Evolutionary conservation across 2,329 filamentous ascomycete genomes (phyloP).

Genomic region (Aureobasidium subglaciale): DNA sequence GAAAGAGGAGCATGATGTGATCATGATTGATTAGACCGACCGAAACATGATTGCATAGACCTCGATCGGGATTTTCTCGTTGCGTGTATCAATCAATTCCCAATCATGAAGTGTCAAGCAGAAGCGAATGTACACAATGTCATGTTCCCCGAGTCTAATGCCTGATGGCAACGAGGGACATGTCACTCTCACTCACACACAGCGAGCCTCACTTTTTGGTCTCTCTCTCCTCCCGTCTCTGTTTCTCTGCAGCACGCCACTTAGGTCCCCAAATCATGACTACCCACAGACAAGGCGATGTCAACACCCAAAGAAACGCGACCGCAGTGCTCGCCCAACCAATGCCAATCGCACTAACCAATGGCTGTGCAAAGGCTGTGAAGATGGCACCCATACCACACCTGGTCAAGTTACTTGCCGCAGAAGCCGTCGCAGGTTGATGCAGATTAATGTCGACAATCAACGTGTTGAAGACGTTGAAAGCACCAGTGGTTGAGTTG

Average conservation of each 20-base stretch:
- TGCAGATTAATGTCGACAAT: conserved; percentile 37
- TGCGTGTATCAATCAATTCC: no score
- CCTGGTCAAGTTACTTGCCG: conserved; percentile 28
- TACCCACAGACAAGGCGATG: conserved; percentile 35
- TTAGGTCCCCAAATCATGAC: conserved; percentile 34
- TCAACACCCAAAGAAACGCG: conserved; percentile 31
- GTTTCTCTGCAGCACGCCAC: conserved; percentile 37
- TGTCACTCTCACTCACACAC: no score
- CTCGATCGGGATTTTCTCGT: not conserved
- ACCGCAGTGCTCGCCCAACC: conserved; percentile 43
- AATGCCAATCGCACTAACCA: conserved; percentile 35
- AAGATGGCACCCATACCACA: conserved; percentile 33
- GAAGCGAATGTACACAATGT: no score
- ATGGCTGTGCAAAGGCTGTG: conserved; percentile 32
- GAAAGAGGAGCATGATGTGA: not conserved
- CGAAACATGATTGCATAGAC: not conserved
- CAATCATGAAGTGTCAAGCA: no score
- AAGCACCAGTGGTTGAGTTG: conserved; percentile 51
- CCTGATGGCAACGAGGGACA: no score
- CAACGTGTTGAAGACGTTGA: conserved; percentile 38
- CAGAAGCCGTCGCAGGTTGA: conserved; percentile 34
- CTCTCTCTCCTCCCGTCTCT: conserved; percentile 21
- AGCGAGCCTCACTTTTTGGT: not conserved
- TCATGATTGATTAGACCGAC: not conserved
- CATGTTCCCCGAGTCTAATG: no score